Base-by-base conservation (phyloP, 257 asterid species). In the Solanum peruvianum region DNA sequence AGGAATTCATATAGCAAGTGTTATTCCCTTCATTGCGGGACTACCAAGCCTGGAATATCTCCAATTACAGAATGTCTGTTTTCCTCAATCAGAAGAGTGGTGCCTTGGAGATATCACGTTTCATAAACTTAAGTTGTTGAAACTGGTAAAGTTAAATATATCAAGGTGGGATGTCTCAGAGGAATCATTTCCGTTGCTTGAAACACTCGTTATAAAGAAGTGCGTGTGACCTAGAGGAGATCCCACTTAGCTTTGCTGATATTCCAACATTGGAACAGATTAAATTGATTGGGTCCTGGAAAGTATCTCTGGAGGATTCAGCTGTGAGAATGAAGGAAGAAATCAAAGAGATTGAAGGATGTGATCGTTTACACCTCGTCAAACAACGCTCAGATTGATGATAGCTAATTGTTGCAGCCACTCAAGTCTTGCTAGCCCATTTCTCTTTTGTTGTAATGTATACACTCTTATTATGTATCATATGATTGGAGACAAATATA, bases 171-270 rank as follows among this genome's bases (percentile, higher is more conserved):
- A 76, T 41, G 60, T 13, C 23, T 76, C 60, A 0, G 37, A 42
- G 4, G 60, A 23, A 7, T 76, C 83, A 4, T 76, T 76, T 76
- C 83, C 83, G 14, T 1, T 11, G 60, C 83, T 76, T 3, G 60
- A 76, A 44, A 76, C 60, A 76, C 23, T 69, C 13, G 37, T 42
- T 76, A 76, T 76, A 76, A 13, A 0, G 2, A 0, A 0, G 23
- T n/a, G 83, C 3, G 0, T n/a, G 0, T 0, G 0, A 2, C 0
- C 39, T 42, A 5, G 14, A 42, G 60, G 60, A 13, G 62, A 76
- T 76, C 3, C 58, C 82, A 1, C 2, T 21, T 37, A 41, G 11
- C 11, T 41, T 66, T 66, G 72, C 72, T 0, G 20, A 67, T 67
- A 27, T 67, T 67, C 37, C 73, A 27, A 6, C 37, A 12, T 11